Conservation (phyloP, 257 asterid genomes). For the Marsdenia floribunda region DNA sequence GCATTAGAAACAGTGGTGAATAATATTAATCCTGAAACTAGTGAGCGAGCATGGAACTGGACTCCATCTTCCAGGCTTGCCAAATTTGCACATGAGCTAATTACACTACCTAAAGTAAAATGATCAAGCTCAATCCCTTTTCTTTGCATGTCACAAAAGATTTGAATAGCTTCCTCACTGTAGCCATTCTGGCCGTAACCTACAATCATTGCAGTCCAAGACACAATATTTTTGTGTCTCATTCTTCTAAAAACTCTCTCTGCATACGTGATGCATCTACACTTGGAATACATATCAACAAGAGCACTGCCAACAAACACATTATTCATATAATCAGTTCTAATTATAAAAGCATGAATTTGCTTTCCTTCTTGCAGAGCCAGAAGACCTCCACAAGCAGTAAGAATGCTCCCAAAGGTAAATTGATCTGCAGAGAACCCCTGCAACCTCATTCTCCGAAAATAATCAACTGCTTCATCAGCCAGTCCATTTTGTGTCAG, state of each 20-base stretch:
- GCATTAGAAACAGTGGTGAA: constrained; percentile 80
- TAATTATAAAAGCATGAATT: constrained; percentile 58
- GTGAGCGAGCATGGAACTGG: constrained; percentile 72
- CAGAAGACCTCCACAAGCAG: constrained; percentile 72
- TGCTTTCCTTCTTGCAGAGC: constrained; percentile 71
- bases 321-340: constrained; percentile 53
- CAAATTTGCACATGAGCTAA: constrained; percentile 86
- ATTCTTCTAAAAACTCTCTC: constrained; percentile 57
- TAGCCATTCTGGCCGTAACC: constrained; percentile 93
- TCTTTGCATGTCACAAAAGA: constrained; percentile 63
- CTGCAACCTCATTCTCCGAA: constrained; percentile 56
- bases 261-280: constrained; percentile 60
- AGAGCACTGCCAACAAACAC: constrained; percentile 88
- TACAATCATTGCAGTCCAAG: constrained; percentile 95
- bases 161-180: constrained; percentile 75
- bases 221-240: constrained; percentile 58
- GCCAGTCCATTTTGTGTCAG: constrained; percentile 56
- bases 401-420: constrained; percentile 77
- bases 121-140: constrained; percentile 61
- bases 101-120: constrained; percentile 77
- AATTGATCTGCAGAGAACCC: constrained; percentile 66
- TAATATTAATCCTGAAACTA: constrained; percentile 60
- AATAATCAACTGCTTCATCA: constrained; percentile 44
- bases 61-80: constrained; percentile 95
- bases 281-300: constrained; percentile 85